Base-by-base conservation (phyloP, 192 early-diverging fungal genomes). In the Backusella luteola region DNA sequence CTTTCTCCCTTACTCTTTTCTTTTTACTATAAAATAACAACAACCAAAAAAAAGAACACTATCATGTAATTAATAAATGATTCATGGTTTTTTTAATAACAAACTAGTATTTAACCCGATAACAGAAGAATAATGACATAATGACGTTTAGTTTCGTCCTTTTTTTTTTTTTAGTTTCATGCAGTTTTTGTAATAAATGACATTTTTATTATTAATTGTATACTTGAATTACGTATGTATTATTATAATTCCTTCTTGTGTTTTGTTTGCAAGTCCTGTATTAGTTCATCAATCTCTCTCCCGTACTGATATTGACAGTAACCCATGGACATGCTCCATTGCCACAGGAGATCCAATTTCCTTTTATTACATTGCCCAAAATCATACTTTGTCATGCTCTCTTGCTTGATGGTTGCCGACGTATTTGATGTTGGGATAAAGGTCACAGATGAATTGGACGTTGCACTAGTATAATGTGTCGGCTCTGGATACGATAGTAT, bases 281-380 rank as follows among this genome's bases (percentile, higher is more conserved):
- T 52, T 3, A 46, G 29, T 32, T 72, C 26, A 46, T 72, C 41
- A 21, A 72, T 7, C 4, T 32, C 19, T 19, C 23, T 52, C 9
- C 70, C 70, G 46, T 72, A 32, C 0, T 39, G 23, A 72, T 72
- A 72, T 8, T 52, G 44, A 34, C 70, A 72, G 34, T 72, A 72
- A 4, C 70, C 70, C 70, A 72, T 72, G 0, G 70, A 72, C 29
- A 72, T 26, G 52, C 70, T 29, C 70, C 70, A 72, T 29, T 72
- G 29, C 70, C 70, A 72, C 21, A 72, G 15, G 9, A 34, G 39
- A 39, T 46, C 26, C 21, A 19, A 11, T 72, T 32, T 21, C 4
- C 42, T 32, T 11, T 49, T 49, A 49, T n/a, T 49, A 17, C 21
- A 49, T 49, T 49, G 46, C 19, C 46, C 46, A 3, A 44, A 3